These are phyloP conservation scores for Paraconiothyrium brasiliense DNA, from an alignment of 2,329 filamentous ascomycete genomes.

Conservation along the genomic window DNA sequence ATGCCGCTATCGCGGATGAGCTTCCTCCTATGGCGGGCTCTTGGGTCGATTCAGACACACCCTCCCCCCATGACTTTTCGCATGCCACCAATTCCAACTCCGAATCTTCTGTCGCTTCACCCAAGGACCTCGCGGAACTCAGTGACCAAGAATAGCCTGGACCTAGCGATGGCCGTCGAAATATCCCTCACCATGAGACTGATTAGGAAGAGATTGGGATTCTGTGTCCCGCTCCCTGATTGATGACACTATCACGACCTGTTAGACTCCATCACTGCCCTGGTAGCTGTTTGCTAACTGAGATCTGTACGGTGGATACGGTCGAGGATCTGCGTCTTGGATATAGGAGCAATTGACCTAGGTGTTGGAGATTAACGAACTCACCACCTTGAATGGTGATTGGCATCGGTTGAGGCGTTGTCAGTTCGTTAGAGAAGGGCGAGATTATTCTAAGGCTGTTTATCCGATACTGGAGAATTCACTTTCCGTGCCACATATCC, in stretches of 20 bases:
- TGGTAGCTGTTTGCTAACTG: not conserved
- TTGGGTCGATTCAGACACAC: not conserved
- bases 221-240: not conserved
- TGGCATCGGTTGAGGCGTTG: not conserved
- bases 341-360: not conserved
- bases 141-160: not conserved
- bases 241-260: not conserved
- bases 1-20: not conserved
- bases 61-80: not conserved
- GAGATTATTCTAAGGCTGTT: not conserved
- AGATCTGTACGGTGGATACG: not conserved
- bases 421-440: not conserved
- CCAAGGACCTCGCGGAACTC: not conserved
- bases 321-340: not conserved
- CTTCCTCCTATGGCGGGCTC: not conserved
- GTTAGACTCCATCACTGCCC: not conserved
- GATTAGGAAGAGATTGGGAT: not conserved
- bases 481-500: not conserved
- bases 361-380: not conserved
- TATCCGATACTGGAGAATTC: not conserved
- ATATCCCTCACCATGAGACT: not conserved
- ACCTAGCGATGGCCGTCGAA: not conserved
- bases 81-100: not conserved
- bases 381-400: not conserved
- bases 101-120: not conserved